Conservation (phyloP, 495 filamentous ascomycete genomes). For the Hypoxylon trugodes region DNA sequence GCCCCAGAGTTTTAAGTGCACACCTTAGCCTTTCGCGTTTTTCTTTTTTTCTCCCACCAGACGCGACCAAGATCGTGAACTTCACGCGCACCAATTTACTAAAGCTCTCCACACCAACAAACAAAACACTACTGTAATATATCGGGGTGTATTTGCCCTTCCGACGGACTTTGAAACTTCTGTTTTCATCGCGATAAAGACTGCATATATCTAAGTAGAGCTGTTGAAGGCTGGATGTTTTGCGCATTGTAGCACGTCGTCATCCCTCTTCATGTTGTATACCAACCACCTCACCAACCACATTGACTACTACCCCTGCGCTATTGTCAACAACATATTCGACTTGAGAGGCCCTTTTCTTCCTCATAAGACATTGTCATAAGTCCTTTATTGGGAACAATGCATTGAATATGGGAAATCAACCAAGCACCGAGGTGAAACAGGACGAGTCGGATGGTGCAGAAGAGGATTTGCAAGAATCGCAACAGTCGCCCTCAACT, state of each 20-base stretch:
- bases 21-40: slow-evolving; percentile 5
- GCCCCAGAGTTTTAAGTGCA: no score
- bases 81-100: not conserved
- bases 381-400: not conserved
- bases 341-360: not conserved
- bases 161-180: no score
- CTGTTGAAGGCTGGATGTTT: no score
- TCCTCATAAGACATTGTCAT: not conserved
- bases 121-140: no score
- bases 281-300: not conserved
- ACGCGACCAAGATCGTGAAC: slow-evolving; percentile 5
- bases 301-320: no score
- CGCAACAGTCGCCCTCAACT: not conserved
- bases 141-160: no score
- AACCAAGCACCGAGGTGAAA: slow-evolving; percentile 20
- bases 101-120: not conserved
- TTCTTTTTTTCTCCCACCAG: not conserved
- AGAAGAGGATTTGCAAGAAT: not conserved
- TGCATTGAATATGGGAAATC: slow-evolving; percentile 28
- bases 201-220: no score
- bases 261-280: no score
- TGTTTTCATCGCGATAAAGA: no score
- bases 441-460: slow-evolving; percentile 14
- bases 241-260: not conserved
- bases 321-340: not conserved